A percentile compares a stretch with the other conserved stretches of the same genome.
phyloP scores from a whole-genome alignment of 352 stramenopile species.

The Phytopythium litorale region DNA sequence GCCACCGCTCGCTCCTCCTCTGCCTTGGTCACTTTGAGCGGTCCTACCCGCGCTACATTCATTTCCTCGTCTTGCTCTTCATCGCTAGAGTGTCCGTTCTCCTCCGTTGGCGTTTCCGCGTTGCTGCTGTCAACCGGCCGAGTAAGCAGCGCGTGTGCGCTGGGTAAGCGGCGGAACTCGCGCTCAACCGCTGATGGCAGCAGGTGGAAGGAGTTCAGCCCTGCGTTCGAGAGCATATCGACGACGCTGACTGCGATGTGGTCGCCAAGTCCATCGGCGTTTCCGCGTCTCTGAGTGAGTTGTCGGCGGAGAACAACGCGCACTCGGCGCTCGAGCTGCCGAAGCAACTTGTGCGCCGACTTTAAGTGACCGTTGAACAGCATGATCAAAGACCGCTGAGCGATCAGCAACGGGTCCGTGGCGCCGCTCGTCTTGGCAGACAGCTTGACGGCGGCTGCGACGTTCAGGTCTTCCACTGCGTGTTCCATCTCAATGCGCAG shows the following conservation, averaged over 20 bases:
- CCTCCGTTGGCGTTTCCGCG: not conserved
- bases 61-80: conserved; percentile 10
- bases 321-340: conserved; percentile 21
- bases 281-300: conserved; percentile 1
- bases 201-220: conserved; percentile 43
- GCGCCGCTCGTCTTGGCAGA: conserved; percentile 8
- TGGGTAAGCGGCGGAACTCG: conserved; percentile 15
- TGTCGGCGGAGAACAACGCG: not conserved
- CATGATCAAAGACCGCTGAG: conserved; percentile 47
- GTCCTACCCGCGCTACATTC: conserved; percentile 1
- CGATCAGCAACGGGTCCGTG: conserved; percentile 32
- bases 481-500: conserved; percentile 47
- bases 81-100: conserved; percentile 4
- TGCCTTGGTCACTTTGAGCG: conserved; percentile 11
- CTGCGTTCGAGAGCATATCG: conserved; percentile 45
- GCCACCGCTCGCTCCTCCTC: conserved; percentile 31
- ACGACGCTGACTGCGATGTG: conserved; percentile 17
- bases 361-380: conserved; percentile 52
- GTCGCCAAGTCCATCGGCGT: not conserved
- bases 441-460: conserved; percentile 28
- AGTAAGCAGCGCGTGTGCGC: not conserved
- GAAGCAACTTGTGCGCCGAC: conserved; percentile 42
- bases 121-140: not conserved
- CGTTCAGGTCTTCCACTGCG: conserved; percentile 50
- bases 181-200: conserved; percentile 24